phyloP scores from a whole-genome alignment of 1,284 basidiomycete species.

The Malassezia furfur region DNA sequence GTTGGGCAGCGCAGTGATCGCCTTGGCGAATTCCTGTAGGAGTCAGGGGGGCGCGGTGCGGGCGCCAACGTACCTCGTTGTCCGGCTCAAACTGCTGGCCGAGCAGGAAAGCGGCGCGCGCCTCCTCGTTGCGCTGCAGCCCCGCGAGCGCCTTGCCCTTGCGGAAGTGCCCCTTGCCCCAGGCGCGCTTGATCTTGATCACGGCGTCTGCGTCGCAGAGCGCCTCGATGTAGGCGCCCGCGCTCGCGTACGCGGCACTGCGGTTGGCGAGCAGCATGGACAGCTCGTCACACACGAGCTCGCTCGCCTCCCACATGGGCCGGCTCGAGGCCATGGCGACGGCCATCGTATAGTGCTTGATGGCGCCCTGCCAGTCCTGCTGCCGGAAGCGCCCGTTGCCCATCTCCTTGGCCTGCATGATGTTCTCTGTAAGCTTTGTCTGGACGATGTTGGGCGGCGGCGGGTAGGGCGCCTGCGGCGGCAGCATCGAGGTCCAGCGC shows the following conservation, averaged over 20 bases:
- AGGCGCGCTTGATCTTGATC: constrained; percentile 69
- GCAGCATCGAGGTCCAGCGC: constrained; percentile 33
- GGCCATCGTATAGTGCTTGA: constrained; percentile 73
- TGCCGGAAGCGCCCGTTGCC: constrained; percentile 40
- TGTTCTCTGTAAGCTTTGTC: constrained; percentile 34
- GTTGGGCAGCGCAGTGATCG: constrained; percentile 6
- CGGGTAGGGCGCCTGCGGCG: constrained; percentile 39
- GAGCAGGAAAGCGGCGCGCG: constrained; percentile 68
- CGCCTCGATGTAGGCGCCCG: constrained; percentile 68
- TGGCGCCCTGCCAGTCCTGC: constrained; percentile 60
- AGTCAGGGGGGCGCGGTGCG: background rate
- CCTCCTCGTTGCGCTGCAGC: constrained; percentile 64
- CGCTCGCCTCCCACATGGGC: constrained; percentile 78
- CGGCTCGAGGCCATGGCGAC: constrained; percentile 70
- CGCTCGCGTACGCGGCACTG: constrained; percentile 70
- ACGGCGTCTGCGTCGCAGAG: constrained; percentile 85
- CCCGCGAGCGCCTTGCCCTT: constrained; percentile 76
- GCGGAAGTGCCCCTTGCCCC: constrained; percentile 92
- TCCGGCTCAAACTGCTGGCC: constrained; percentile 82
- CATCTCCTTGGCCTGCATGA: constrained; percentile 42
- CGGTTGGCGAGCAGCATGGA: constrained; percentile 81
- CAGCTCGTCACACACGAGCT: constrained; percentile 76
- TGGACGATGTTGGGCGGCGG: constrained; percentile 45
- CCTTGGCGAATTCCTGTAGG: constrained; percentile 12
- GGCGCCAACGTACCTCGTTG: constrained; percentile 50